phyloP scores from a whole-genome alignment of 2,329 filamentous ascomycete genomes.

The Fusarium sp. region DNA sequence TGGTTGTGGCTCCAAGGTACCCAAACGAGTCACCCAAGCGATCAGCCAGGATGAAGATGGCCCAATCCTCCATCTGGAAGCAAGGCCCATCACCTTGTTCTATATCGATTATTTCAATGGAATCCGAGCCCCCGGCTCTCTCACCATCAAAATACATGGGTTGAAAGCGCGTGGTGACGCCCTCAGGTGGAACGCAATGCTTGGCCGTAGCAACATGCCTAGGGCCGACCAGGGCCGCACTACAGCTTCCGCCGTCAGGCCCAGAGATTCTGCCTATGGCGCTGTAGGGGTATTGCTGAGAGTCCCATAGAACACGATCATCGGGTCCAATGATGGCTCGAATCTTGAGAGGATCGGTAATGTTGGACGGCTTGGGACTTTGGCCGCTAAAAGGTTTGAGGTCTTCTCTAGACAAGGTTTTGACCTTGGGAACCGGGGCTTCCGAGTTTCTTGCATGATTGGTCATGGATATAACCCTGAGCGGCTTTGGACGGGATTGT shows the following conservation, averaged over 20 bases:
- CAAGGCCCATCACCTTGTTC: neutral
- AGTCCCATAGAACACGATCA: neutral
- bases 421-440: neutral
- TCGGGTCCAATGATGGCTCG: neutral
- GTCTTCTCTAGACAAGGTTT: neutral
- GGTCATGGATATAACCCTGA: neutral
- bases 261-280: neutral
- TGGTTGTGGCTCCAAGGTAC: conserved; percentile 2
- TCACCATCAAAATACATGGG: neutral
- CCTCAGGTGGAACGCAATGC: neutral
- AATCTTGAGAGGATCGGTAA: neutral
- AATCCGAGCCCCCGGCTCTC: neutral
- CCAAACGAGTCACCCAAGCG: conserved; percentile 6
- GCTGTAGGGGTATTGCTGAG: conserved; percentile 9
- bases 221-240: conserved; percentile 13
- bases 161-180: neutral
- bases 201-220: conserved; percentile 13
- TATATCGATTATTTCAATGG: neutral
- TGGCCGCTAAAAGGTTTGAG: neutral
- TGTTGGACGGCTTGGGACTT: neutral
- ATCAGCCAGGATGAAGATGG: conserved; percentile 12
- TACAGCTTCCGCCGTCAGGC: neutral
- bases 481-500: neutral
- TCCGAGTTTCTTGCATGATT: neutral
- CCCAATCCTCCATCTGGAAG: conserved; percentile 9